Evolutionary conservation across 2,329 filamentous ascomycete species (phyloP).

Genomic region (Mycogone perniciosa): DNA sequence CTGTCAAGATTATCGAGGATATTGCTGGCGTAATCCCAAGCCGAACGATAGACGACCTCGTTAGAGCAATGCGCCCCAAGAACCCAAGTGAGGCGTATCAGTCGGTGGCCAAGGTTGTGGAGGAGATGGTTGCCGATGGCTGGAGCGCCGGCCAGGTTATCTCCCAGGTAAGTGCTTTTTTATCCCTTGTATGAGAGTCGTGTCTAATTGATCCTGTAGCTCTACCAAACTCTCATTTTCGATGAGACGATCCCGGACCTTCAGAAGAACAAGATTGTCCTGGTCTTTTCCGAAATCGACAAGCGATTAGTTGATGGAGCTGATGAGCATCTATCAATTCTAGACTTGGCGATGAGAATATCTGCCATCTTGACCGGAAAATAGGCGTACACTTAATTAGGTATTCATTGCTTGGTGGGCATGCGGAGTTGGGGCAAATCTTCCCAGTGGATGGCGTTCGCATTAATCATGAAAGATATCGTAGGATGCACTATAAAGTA

Average conservation of each 20-base stretch:
- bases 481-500: constrained; percentile 1
- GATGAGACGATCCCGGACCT: constrained; percentile 78
- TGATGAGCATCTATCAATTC: constrained; percentile 86
- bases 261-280: constrained; percentile 85
- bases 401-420: neutral
- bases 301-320: constrained; percentile 91
- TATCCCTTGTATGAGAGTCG: constrained; percentile 4
- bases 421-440: constrained; percentile 12
- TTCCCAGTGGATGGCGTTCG: constrained; percentile 11
- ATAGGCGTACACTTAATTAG: constrained; percentile 13
- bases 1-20: constrained; percentile 77
- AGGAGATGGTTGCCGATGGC: constrained; percentile 89
- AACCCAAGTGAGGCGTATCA: constrained; percentile 61
- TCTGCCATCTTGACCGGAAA: constrained; percentile 59
- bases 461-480: constrained; percentile 3
- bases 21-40: constrained; percentile 92
- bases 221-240: constrained; percentile 76
- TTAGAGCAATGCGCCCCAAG: constrained; percentile 69
- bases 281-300: constrained; percentile 88
- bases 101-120: constrained; percentile 69
- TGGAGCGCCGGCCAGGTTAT: constrained; percentile 93
- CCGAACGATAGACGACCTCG: constrained; percentile 60
- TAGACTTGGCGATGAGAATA: constrained; percentile 79
- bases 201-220: constrained; percentile 25
- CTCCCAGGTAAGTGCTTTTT: constrained; percentile 52